Percentiles rank a stretch among this genome's conserved stretches.
Evolutionary conservation across 495 filamentous ascomycete genomes (phyloP).

Genomic region (Bathelium albidoporum): DNA sequence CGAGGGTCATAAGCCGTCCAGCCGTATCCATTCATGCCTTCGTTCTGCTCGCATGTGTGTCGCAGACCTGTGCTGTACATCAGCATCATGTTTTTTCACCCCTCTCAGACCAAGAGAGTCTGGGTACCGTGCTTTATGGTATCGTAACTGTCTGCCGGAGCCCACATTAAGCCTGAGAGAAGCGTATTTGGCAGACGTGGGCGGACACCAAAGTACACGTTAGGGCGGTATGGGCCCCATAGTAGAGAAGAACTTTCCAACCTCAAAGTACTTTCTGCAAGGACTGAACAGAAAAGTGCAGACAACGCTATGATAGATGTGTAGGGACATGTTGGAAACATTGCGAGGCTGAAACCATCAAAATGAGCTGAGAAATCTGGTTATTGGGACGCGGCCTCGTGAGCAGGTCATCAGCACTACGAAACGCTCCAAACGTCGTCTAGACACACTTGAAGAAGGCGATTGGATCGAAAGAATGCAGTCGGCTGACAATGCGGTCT

Average conservation of each 20-base stretch:
- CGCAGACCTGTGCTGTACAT: slow-evolving; percentile 53
- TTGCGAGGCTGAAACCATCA: background rate
- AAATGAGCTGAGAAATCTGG: background rate
- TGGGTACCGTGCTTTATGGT: background rate
- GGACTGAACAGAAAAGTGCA: background rate
- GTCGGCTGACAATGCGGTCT: too few relatives aligned
- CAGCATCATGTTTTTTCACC: background rate
- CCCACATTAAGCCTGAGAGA: slow-evolving; percentile 79
- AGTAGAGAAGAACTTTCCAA: slow-evolving; percentile 46
- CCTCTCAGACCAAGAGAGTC: background rate
- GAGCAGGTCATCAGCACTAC: background rate
- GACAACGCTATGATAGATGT: background rate
- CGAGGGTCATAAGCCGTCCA: slow-evolving; percentile 94
- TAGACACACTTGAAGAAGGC: background rate
- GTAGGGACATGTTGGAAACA: background rate
- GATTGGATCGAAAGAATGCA: background rate
- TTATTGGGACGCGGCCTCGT: background rate
- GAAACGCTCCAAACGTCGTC: background rate
- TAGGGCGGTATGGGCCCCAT: slow-evolving; percentile 95
- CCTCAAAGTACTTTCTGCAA: background rate
- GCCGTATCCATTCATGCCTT: slow-evolving; percentile 90
- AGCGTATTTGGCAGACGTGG: slow-evolving; percentile 81
- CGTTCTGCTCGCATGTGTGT: slow-evolving; percentile 91
- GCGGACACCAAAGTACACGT: slow-evolving; percentile 89
- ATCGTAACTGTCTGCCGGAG: slow-evolving; percentile 57